phyloP scores from a whole-genome alignment of 2,329 filamentous ascomycete genomes.

The Exophiala oligosperma region DNA sequence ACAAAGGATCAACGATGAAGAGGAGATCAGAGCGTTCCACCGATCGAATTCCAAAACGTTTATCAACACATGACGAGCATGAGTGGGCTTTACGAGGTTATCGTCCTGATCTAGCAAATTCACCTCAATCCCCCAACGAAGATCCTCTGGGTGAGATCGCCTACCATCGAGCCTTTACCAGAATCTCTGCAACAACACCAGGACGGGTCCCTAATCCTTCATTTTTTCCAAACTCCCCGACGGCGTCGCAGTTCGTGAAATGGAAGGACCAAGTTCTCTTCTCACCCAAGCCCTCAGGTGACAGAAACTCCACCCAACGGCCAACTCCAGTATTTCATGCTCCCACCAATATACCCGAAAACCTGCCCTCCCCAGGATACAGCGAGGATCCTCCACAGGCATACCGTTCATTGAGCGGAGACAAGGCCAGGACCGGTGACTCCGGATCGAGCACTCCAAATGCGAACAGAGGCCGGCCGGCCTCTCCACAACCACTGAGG shows the following conservation, averaged over 20 bases:
- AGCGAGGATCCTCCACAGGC: neutral
- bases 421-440: neutral
- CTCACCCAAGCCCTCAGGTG: constrained; percentile 3
- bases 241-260: constrained; percentile 20
- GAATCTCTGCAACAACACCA: constrained; percentile 6
- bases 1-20: too few relatives aligned
- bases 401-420: too few relatives aligned
- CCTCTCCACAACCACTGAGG: neutral
- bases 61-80: neutral
- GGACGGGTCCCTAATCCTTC: constrained; percentile 23
- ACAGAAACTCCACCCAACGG: neutral
- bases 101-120: constrained; percentile 16
- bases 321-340: neutral
- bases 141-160: constrained; percentile 26
- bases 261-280: constrained; percentile 16
- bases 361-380: constrained; percentile 8
- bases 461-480: neutral
- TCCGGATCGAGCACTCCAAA: neutral
- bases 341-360: neutral
- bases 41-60: too few relatives aligned
- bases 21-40: too few relatives aligned
- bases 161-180: constrained; percentile 26
- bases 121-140: constrained; percentile 10
- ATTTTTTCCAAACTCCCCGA: constrained; percentile 25
- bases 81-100: constrained; percentile 23